Evolutionary conservation across 108 stramenopile genomes (phyloP).

Genomic region (Fragilariopsis cylindrus): DNA sequence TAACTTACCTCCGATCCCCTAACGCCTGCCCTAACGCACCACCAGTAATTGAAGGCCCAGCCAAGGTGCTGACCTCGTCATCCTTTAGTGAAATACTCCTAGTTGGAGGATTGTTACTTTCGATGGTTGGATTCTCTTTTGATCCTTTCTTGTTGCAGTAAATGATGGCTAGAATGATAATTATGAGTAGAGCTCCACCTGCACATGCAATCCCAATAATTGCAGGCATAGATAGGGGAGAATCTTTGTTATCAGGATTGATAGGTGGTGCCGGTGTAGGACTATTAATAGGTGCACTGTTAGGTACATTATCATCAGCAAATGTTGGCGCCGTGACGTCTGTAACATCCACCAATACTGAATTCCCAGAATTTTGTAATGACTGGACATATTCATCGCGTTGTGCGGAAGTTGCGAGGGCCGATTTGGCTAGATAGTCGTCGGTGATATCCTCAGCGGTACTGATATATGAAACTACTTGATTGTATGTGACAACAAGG

Average conservation of each 20-base stretch:
- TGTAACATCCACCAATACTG: constrained; percentile 20
- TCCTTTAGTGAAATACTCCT: constrained; percentile 15
- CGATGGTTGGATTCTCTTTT: constrained; percentile 3
- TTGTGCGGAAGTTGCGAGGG: constrained; percentile 10
- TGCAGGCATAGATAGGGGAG: constrained; percentile 23
- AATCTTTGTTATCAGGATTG: neutral
- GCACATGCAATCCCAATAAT: constrained; percentile 67
- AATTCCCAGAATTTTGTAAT: constrained; percentile 7
- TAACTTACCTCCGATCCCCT: constrained; percentile 71
- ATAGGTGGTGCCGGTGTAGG: constrained; percentile 3
- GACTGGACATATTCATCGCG: constrained; percentile 14
- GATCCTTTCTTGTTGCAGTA: constrained; percentile 23
- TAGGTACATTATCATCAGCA: constrained; percentile 1
- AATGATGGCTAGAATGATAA: constrained; percentile 14
- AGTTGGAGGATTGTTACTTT: constrained; percentile 7
- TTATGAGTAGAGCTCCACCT: constrained; percentile 42
- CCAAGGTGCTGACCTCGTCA: constrained; percentile 43
- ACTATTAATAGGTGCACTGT: neutral
- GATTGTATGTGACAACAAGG: constrained; percentile 22
- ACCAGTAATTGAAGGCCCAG: constrained; percentile 5
- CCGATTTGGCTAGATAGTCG: neutral
- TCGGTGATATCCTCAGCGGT: neutral
- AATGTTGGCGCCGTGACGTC: neutral
- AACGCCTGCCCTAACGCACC: constrained; percentile 16
- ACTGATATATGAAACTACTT: constrained; percentile 9